Evolutionary conservation across 495 filamentous ascomycete species (phyloP).

Genomic region (Penicillium robsamsonii): DNA sequence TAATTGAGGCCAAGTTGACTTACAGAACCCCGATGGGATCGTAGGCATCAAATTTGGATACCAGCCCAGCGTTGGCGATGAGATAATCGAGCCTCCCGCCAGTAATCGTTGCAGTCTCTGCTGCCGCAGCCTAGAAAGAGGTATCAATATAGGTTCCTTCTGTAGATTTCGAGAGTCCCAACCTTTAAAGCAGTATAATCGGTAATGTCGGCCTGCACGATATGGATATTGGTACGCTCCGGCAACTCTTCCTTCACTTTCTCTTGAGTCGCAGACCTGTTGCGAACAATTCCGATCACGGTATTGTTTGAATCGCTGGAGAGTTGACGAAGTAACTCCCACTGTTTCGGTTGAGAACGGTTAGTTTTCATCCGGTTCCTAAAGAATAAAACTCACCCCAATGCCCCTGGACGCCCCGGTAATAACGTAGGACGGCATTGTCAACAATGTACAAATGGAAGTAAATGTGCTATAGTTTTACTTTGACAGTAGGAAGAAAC

Average conservation of each 20-base stretch:
- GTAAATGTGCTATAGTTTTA: background rate
- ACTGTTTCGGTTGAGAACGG: too few relatives aligned
- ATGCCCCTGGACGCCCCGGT: conserved; percentile 35
- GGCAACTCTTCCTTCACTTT: conserved; percentile 10
- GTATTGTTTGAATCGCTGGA: conserved; percentile 36
- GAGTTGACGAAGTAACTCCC: conserved; percentile 25
- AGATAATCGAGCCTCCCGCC: conserved; percentile 38
- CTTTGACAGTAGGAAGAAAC: conserved; percentile 32
- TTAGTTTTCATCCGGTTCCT: too few relatives aligned
- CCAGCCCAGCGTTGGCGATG: conserved; percentile 31
- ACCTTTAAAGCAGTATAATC: conserved; percentile 37
- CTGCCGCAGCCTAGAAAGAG: too few relatives aligned
- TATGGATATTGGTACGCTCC: conserved; percentile 42
- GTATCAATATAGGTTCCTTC: too few relatives aligned
- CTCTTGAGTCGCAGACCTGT: conserved; percentile 34
- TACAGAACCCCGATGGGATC: conserved; percentile 31
- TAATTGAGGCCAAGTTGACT: conserved; percentile 7
- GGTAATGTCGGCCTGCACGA: conserved; percentile 45
- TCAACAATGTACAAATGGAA: conserved; percentile 3
- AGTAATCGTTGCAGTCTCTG: conserved; percentile 25
- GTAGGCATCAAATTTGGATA: conserved; percentile 26
- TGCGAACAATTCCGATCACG: conserved; percentile 44
- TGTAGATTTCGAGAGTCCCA: too few relatives aligned
- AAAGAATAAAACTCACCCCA: too few relatives aligned
- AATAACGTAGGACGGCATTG: conserved; percentile 36